phyloP scores from a whole-genome alignment of 1,139 yeast genomes.

The Meyerozyma sp. region DNA sequence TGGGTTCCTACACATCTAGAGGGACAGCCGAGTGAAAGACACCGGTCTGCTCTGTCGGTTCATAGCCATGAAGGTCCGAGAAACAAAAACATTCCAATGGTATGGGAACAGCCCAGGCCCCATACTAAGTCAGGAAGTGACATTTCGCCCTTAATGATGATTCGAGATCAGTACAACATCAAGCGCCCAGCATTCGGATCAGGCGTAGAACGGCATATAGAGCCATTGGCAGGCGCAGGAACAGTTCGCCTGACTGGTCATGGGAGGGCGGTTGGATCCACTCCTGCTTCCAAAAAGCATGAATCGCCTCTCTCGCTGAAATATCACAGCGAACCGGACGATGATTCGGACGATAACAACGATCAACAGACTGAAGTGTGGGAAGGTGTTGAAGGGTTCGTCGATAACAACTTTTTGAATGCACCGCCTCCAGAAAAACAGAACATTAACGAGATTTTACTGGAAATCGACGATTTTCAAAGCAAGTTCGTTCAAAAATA shows the following conservation, averaged over 20 bases:
- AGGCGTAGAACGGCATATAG: not conserved
- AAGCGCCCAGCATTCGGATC: not conserved
- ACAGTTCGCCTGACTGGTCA: not conserved
- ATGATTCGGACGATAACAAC: not conserved
- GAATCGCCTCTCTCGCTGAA: not conserved
- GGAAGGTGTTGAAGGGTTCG: not conserved
- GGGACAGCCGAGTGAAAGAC: not conserved
- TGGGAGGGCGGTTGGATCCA: not conserved
- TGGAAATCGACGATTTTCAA: conserved; percentile 3
- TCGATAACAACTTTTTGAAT: not conserved
- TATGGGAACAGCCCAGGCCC: not conserved
- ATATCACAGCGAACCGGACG: conserved; percentile 1
- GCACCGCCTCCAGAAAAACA: not conserved
- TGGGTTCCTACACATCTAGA: not conserved
- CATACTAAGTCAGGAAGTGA: not conserved
- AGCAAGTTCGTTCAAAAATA: not conserved
- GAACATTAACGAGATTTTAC: conserved; percentile 5
- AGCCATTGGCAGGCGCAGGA: not conserved
- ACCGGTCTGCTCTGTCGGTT: not conserved
- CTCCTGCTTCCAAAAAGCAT: not conserved
- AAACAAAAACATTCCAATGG: conserved; percentile 1
- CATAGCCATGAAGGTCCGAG: not conserved
- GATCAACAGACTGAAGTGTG: not conserved
- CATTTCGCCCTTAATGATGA: not conserved
- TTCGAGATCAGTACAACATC: not conserved